Base-by-base conservation (phyloP, 2,329 filamentous ascomycete genomes). In the Pestalotiopsis sp. region DNA sequence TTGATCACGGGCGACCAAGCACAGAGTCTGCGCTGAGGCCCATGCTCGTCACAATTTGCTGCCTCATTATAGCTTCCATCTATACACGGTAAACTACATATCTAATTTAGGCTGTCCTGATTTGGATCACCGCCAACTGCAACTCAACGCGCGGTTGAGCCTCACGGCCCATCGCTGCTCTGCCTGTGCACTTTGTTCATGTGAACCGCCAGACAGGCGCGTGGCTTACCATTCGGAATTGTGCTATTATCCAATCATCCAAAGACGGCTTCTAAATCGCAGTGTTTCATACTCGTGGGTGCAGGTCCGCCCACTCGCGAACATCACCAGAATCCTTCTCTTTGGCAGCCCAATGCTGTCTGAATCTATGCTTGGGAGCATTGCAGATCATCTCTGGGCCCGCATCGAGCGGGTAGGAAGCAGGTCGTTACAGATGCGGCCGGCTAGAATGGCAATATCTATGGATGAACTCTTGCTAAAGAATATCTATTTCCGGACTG, bases 401-500 rank as follows among this genome's bases (percentile, higher is more conserved):
- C 40, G 38, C 66, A 63, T 17, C 38, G n/a, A 38, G 57, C 57
- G 58, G 66, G 27, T 38, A 41, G 49, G n/a, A n/a, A 17, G 58
- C 41, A 63, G 66, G 66, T n/a, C 59, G 66, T 63, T 45, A 17
- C 45, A 25, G 25, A 52, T 27, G 66, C 66, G 57, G 58, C 66
- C 66, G 49, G 57, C 20, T 40, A 58, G 49, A 49, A 62, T 58
- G 59, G 41, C 20, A 67, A 31, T 62, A 25, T 25, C 38, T 25
- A n/a, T 31, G 45, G 56, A 20, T 36, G n/a, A 49, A 66, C 58
- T 17, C 12, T 67, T 38, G 36, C 20, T 61, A 31, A 59, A 23
- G 57, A 36, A 63, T 52, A 31, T 62, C 66, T 67, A 67, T 67
- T 67, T 67, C 66, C 56, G 58, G 57, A 40, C 9, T 23, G 27